Conservation (phyloP, 495 filamentous ascomycete genomes). For the Cetradonia linearis region DNA sequence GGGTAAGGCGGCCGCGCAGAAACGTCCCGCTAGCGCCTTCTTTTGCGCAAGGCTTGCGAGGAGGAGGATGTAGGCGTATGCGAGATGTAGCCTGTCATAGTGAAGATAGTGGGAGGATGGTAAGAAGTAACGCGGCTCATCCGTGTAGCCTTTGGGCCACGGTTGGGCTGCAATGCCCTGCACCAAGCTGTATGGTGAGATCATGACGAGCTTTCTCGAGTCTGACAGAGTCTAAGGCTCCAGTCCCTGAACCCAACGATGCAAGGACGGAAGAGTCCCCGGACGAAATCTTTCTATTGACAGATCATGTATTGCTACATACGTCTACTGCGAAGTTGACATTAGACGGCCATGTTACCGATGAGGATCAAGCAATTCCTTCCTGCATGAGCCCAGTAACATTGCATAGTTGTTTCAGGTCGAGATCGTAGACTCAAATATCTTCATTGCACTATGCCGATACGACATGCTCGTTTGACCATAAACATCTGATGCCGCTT, state of each 20-base stretch:
- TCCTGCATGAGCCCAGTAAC: background rate
- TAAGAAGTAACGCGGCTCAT: background rate
- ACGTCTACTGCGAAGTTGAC: background rate
- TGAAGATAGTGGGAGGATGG: background rate
- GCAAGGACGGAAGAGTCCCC: background rate
- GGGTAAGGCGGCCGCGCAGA: conserved; percentile 13
- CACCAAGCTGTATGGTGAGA: background rate
- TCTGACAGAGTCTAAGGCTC: background rate
- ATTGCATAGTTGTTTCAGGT: background rate
- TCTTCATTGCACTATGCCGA: conserved; percentile 3
- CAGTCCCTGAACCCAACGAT: conserved; percentile 1
- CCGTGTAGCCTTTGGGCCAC: conserved; percentile 1
- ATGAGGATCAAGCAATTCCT: background rate
- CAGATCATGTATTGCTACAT: background rate
- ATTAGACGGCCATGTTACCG: background rate
- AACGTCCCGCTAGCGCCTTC: conserved; percentile 5
- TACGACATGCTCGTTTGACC: background rate
- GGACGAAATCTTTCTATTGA: background rate
- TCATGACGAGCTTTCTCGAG: background rate
- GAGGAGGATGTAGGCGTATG: background rate
- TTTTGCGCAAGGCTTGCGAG: conserved; percentile 10
- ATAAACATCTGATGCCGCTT: background rate
- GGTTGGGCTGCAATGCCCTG: conserved; percentile 4
- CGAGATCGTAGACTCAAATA: background rate
- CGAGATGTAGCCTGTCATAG: conserved; percentile 3